These are phyloP conservation scores for Pseudogymnoascus sp. DNA, from an alignment of 2,329 filamentous ascomycete genomes.

Conservation along the genomic window DNA sequence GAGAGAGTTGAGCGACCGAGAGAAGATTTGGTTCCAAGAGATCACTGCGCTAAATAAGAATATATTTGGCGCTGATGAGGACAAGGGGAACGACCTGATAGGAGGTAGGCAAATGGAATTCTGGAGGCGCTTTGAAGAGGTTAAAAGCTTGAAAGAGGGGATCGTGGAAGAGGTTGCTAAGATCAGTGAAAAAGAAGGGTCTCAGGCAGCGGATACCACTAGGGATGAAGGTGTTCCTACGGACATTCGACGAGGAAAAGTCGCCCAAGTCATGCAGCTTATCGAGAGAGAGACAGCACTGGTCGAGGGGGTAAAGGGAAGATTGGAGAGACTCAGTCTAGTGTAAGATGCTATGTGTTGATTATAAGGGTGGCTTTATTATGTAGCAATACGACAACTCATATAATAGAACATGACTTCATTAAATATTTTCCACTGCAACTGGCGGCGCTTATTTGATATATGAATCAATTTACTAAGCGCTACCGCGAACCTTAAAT, in stretches of 20 bases:
- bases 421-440: background rate
- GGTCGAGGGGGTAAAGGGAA: conserved; percentile 57
- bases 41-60: conserved; percentile 38
- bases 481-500: conserved; percentile 9
- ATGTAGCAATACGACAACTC: background rate
- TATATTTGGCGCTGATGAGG: conserved; percentile 22
- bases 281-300: conserved; percentile 61
- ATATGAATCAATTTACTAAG: background rate
- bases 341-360: conserved; percentile 4
- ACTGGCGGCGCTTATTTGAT: conserved; percentile 1
- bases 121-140: conserved; percentile 51
- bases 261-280: conserved; percentile 55
- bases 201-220: conserved; percentile 13
- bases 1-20: conserved; percentile 54
- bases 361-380: background rate
- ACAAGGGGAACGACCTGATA: background rate
- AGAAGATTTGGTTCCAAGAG: conserved; percentile 53
- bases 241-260: conserved; percentile 55
- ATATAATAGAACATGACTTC: background rate
- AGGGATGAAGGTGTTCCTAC: conserved; percentile 37
- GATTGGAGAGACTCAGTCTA: conserved; percentile 49
- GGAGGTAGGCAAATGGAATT: conserved; percentile 37
- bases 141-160: conserved; percentile 46
- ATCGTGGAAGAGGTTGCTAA: conserved; percentile 38
- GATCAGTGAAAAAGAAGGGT: conserved; percentile 20